These are phyloP conservation scores for Verticillium zaregamsianum DNA, from an alignment of 2,329 filamentous ascomycete genomes.

Conservation along the genomic window DNA sequence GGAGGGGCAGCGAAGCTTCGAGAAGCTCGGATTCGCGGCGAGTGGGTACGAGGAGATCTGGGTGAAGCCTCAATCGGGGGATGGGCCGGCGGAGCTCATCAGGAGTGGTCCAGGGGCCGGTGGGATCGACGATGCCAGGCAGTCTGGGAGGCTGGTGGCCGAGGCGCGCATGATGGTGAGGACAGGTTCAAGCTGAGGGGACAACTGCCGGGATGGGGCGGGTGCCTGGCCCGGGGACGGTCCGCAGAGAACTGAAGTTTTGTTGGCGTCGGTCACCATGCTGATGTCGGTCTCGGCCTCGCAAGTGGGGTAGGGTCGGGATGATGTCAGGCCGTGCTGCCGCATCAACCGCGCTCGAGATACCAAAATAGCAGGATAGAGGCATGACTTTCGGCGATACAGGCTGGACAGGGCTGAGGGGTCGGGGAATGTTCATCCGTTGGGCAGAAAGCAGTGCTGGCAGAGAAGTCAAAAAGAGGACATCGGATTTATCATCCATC, in stretches of 20 bases:
- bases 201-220: not conserved
- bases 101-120: not conserved
- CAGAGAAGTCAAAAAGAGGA: not conserved
- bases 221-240: not conserved
- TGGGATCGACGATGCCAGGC: not conserved
- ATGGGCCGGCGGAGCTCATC: constrained; percentile 2
- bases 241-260: not conserved
- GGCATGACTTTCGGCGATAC: not conserved
- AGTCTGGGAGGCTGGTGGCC: not conserved
- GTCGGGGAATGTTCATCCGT: not conserved
- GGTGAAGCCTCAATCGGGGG: not conserved
- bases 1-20: constrained; percentile 21
- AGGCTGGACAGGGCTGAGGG: not conserved
- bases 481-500: not conserved
- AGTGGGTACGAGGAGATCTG: constrained; percentile 25
- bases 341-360: not conserved
- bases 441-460: not conserved
- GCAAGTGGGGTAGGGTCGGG: not conserved
- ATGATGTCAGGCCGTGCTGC: not conserved
- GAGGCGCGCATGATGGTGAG: constrained; percentile 1
- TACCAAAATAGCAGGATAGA: not conserved
- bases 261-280: no score
- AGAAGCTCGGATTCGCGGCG: constrained; percentile 18
- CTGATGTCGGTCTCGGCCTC: not conserved
- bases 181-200: not conserved